Evolutionary conservation across 345 rosid species (phyloP).

Genomic region (Streptanthus diversifolius): DNA sequence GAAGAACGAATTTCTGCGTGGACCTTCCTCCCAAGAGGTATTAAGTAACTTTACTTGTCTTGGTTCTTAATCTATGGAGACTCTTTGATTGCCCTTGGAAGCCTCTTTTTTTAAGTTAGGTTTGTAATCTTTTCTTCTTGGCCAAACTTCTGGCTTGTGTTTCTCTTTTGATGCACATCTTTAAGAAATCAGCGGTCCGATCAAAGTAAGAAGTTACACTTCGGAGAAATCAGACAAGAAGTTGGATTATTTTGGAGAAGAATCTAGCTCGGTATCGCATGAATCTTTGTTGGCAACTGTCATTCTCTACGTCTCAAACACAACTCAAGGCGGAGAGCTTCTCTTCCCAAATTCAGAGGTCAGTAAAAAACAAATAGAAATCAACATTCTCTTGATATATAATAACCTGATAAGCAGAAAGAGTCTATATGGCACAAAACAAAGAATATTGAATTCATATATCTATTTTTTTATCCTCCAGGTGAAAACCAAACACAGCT

Average conservation of each 20-base stretch:
- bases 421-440: neutral
- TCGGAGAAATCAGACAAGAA: conserved; percentile 44
- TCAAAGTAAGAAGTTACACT: conserved; percentile 48
- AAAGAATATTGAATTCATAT: neutral
- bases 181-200: conserved; percentile 56
- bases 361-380: conserved; percentile 9
- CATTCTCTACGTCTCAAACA: conserved; percentile 73
- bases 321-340: conserved; percentile 64
- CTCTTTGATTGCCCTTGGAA: neutral
- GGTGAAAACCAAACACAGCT: conserved; percentile 38
- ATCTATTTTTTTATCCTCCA: conserved; percentile 19
- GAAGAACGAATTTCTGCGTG: conserved; percentile 82
- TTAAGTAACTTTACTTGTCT: neutral
- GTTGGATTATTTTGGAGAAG: conserved; percentile 51
- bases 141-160: neutral
- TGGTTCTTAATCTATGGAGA: neutral
- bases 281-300: conserved; percentile 62
- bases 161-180: conserved; percentile 8
- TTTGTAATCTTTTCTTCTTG: neutral
- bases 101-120: neutral
- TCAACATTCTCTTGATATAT: neutral
- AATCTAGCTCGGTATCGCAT: conserved; percentile 27
- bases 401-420: neutral
- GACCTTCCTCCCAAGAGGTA: conserved; percentile 87
- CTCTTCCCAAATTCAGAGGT: conserved; percentile 73